phyloP scores from a whole-genome alignment of 371 early-diverging fungal genomes.

The Mucor lusitanicus region DNA sequence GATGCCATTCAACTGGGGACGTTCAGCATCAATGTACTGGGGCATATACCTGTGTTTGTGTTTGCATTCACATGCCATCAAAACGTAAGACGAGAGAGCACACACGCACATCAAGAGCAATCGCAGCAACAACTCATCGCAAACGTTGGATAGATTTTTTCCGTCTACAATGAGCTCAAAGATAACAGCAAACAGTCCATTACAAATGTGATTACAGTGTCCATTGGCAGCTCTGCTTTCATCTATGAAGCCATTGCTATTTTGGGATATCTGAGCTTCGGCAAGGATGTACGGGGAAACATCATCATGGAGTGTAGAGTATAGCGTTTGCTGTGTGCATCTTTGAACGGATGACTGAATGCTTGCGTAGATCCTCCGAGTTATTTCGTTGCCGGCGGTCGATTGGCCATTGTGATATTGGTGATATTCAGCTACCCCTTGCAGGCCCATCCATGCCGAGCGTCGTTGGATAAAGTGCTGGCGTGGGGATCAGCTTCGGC shows the following conservation, averaged over 20 bases:
- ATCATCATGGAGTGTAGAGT: slow-evolving; percentile 82
- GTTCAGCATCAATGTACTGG: slow-evolving; percentile 69
- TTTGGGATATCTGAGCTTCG: slow-evolving; percentile 96
- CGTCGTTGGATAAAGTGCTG: slow-evolving; percentile 85
- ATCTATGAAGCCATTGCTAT: slow-evolving; percentile 92
- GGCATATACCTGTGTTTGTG: slow-evolving; percentile 95
- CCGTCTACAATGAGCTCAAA: slow-evolving; percentile 90
- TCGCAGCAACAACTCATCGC: background rate
- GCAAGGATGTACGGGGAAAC: slow-evolving; percentile 84
- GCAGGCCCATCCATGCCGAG: slow-evolving; percentile 96
- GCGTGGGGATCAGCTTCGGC: slow-evolving; percentile 18
- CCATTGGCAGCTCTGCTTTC: slow-evolving; percentile 78
- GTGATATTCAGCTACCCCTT: slow-evolving; percentile 97
- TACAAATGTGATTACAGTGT: slow-evolving; percentile 66
- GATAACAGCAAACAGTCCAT: slow-evolving; percentile 76
- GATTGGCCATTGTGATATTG: slow-evolving; percentile 87
- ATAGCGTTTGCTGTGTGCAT: background rate
- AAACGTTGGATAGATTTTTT: slow-evolving; percentile 66
- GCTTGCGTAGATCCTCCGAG: slow-evolving; percentile 60
- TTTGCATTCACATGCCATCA: slow-evolving; percentile 96
- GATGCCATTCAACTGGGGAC: slow-evolving; percentile 46
- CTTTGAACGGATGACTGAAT: background rate
- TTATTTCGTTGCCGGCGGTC: slow-evolving; percentile 81
- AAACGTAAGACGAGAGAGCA: slow-evolving; percentile 20
- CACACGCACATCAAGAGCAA: background rate